A percentile compares a stretch with the other conserved stretches of the same genome.
Conservation (phyloP, 176 grass and related monocot species). For the Poa annua region DNA sequence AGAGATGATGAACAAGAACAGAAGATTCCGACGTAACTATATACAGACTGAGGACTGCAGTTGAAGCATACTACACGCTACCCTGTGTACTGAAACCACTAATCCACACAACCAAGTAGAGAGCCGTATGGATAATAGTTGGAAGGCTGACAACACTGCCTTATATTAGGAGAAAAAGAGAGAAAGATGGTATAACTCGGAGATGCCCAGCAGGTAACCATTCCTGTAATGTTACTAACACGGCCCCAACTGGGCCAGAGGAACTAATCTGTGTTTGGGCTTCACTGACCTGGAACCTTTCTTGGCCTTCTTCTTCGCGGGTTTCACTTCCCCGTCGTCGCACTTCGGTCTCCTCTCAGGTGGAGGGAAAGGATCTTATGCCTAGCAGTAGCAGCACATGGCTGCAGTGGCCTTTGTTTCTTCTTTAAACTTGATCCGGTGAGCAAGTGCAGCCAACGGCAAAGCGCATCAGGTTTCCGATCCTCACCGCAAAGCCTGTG, state of each 20-base stretch:
- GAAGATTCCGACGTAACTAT: not conserved
- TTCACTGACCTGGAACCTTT: slow-evolving; percentile 39
- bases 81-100: not conserved
- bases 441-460: too few species aligned
- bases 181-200: too few species aligned
- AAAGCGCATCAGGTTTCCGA: too few species aligned
- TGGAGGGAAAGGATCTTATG: too few species aligned
- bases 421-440: too few species aligned
- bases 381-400: too few species aligned
- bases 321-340: not conserved
- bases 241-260: not conserved
- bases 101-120: not conserved
- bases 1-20: not conserved
- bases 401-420: too few species aligned
- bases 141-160: not conserved
- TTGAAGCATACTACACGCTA: not conserved
- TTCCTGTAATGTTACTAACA: not conserved
- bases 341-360: slow-evolving; percentile 59
- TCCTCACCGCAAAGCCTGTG: too few species aligned
- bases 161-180: not conserved
- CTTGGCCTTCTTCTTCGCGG: slow-evolving; percentile 20
- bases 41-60: not conserved
- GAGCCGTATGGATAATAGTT: not conserved
- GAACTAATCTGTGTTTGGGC: slow-evolving; percentile 34
- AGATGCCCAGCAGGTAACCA: too few species aligned